Evolutionary conservation across 768 basidiomycete genomes (phyloP), one percentile per base, ranked within the genome.

Genomic region (Polyporus arcularius): DNA sequence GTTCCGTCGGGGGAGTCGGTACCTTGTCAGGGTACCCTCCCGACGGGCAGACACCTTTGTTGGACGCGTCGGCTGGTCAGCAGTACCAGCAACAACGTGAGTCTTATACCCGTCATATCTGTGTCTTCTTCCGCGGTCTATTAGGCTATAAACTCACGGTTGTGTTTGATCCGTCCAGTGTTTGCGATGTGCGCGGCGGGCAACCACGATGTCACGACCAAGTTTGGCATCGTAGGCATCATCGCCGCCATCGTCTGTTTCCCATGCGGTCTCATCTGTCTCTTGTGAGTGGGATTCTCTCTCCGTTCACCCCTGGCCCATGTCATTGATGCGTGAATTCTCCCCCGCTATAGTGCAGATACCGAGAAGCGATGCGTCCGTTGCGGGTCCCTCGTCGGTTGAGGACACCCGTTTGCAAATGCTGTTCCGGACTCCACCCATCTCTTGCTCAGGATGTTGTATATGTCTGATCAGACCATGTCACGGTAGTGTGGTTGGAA

Each of bases 191-290:
- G 73, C 58, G 73, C 73, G 18, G 64, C 67, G 40, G 73, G 73
- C 30, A 63, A 73, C 26, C 73, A 74, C 46, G 71, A 73, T 26
- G 55, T 62, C 9, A 51, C 55, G 15, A 69, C 52, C 16, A 69
- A 65, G 38, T 67, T 71, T 49, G 72, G 73, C 18, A 47, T 67
- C 16, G 67, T 67, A 39, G 73, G 73, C 6, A 73, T 73, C 59
- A 68, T 74, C 50, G 63, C 57, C 38, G 69, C 72, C 3, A 62
- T 74, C 21, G 39, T 73, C 8, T 52, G 67, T 1, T 74, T 74
- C 55, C 73, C 73, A 0, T 61, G 70, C 32, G 63, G 63, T 30
- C 50, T 64, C 31, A 49, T 64, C 10, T 52, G 49, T 39, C 59
- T 64, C 10, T 50, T 60, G 63, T 64, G 53, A 65, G 68, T 64